Percentiles rank a stretch among this genome's conserved stretches.
Conservation (phyloP, 495 filamentous ascomycete genomes). For the Lophiostoma macrostomum region DNA sequence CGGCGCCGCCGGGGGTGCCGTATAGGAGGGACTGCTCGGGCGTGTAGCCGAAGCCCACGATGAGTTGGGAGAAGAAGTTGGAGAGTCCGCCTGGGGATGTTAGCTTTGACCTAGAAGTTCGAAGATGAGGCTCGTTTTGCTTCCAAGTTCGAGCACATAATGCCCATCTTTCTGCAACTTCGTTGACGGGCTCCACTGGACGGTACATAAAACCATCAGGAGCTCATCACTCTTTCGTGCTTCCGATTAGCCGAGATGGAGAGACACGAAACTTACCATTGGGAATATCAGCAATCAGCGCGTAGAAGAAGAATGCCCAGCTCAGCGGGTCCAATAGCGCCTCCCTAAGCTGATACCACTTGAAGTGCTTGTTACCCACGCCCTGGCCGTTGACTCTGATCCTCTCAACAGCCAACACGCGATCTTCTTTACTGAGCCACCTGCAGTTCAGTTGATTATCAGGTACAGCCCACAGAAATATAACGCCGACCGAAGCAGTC, state of each 20-base stretch:
- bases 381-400: constrained; percentile 42
- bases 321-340: constrained; percentile 40
- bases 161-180: too few relatives aligned
- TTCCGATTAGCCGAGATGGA: background rate
- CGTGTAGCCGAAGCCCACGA: constrained; percentile 58
- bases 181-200: too few relatives aligned
- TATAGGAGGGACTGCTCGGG: constrained; percentile 61
- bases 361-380: constrained; percentile 43
- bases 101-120: background rate
- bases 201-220: too few relatives aligned
- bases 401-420: constrained; percentile 43
- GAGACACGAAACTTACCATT: constrained; percentile 42
- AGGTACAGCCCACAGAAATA: constrained; percentile 63
- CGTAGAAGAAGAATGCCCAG: constrained; percentile 64
- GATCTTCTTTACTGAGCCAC: constrained; percentile 63
- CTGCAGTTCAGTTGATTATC: constrained; percentile 68
- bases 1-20: constrained; percentile 62
- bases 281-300: constrained; percentile 60
- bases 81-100: constrained; percentile 53
- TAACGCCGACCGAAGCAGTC: constrained; percentile 54
- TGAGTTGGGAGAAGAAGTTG: constrained; percentile 71
- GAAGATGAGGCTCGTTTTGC: too few relatives aligned
- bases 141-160: too few relatives aligned
- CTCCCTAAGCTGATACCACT: constrained; percentile 42
- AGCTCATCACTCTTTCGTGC: too few relatives aligned